Evolutionary conservation across 768 basidiomycete genomes (phyloP).

Genomic region (Multifurca ochricompacta): DNA sequence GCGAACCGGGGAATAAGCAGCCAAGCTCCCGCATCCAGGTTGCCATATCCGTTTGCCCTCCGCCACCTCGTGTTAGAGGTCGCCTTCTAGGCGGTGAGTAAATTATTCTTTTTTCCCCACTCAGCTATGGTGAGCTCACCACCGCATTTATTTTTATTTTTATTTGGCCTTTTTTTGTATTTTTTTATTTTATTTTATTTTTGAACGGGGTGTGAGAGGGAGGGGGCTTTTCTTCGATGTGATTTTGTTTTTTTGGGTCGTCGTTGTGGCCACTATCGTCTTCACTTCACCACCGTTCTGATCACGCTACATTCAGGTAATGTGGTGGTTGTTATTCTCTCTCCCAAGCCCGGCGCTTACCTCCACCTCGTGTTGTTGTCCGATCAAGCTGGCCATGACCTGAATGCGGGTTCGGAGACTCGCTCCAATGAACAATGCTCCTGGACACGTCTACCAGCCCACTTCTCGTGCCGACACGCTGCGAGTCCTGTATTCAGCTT

Average conservation of each 20-base stretch:
- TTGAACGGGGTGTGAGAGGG: too few species aligned
- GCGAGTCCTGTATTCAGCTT: constrained; percentile 56
- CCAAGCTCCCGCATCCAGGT: constrained; percentile 44
- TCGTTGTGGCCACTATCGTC: neutral
- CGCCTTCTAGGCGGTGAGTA: constrained; percentile 18
- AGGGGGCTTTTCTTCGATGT: neutral
- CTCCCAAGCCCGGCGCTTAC: constrained; percentile 40
- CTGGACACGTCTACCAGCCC: constrained; percentile 48
- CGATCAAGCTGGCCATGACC: constrained; percentile 58
- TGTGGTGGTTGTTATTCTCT: constrained; percentile 16
- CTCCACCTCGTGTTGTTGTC: constrained; percentile 53
- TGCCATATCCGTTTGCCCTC: constrained; percentile 18
- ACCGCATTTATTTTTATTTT: constrained; percentile 15
- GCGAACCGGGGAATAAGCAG: constrained; percentile 47
- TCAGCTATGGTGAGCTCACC: constrained; percentile 17
- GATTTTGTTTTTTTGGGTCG: constrained; percentile 1
- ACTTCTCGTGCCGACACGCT: constrained; percentile 69
- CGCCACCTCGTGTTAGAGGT: constrained; percentile 21
- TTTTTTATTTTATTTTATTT: too few species aligned
- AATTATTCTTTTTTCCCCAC: constrained; percentile 21
- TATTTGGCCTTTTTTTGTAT: constrained; percentile 13
- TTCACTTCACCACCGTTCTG: constrained; percentile 14
- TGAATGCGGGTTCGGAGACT: constrained; percentile 48
- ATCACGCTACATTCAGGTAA: constrained; percentile 24
- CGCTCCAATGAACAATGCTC: constrained; percentile 65